A percentile compares a stretch with the other conserved stretches of the same genome.
phyloP scores from a whole-genome alignment of 176 grass and related monocot species.

The Phyllostachys edulis region DNA sequence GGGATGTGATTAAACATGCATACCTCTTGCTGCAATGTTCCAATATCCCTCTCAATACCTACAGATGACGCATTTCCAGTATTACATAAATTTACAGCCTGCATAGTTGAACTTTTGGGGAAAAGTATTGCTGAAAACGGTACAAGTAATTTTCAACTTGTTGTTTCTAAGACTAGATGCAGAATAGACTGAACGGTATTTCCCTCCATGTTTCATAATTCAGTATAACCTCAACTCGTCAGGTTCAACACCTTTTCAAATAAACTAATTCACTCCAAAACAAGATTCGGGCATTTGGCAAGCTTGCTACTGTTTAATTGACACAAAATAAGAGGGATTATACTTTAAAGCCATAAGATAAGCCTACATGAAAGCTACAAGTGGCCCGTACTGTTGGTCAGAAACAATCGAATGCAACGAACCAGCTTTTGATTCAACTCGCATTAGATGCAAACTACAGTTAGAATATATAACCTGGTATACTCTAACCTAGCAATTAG shows the following conservation, averaged over 20 bases:
- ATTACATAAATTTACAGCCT: background rate
- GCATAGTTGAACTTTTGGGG: background rate
- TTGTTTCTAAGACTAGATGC: background rate
- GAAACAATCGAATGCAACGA: conserved; percentile 6
- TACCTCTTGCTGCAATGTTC: conserved; percentile 81
- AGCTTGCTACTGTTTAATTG: background rate
- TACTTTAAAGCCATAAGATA: background rate
- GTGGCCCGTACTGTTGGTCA: background rate
- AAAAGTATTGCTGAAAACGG: background rate
- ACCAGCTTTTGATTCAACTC: background rate
- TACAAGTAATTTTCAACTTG: background rate
- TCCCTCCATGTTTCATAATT: background rate
- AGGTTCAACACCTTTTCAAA: background rate
- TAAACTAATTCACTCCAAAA: conserved; percentile 12
- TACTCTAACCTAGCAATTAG: background rate
- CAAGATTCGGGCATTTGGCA: background rate
- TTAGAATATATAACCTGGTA: background rate
- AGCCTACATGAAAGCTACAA: conserved; percentile 6
- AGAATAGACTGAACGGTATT: background rate
- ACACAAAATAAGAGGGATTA: background rate
- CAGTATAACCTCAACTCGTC: background rate
- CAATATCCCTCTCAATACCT: conserved; percentile 90
- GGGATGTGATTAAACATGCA: background rate
- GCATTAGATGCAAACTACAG: conserved; percentile 13
- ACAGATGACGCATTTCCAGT: conserved; percentile 15